Base-by-base conservation (phyloP, 2,329 filamentous ascomycete genomes). In the Monilinia laxa region DNA sequence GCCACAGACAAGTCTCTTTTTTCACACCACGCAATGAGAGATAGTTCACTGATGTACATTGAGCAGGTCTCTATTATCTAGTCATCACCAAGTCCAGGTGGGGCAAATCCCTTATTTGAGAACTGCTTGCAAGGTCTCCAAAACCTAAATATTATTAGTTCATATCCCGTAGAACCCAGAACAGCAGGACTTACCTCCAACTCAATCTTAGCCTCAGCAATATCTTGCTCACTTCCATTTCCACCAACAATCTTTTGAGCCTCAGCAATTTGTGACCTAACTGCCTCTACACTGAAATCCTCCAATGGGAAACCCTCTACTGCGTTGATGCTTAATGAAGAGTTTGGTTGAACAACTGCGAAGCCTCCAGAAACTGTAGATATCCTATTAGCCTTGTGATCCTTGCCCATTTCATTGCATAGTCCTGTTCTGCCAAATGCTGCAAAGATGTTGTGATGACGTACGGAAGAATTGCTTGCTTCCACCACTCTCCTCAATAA, bases 191-290 rank as follows among this genome's bases (percentile, higher is more conserved):
- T 78, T 81, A 97, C 94, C 92, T 99, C 95, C 75, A 99, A 83
- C 86, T 98, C 94, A 79, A 99, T 94, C 88, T 97, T 98, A 74
- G 95, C 95, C 88, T 99, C 95, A 72, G 94, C 94, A 81, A 98
- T 91, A 78, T 98, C 95, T 83, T 93, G 90, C 87, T 97, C 95
- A 81, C 92, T 97, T 77, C 94, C 95, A 78, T 84, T 88, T 77
- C 95, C 95, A 79, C 82, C 88, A 76, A 90, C 93, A 78, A 98
- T 89, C 89, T 97, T 98, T 83, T 97, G 92, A 73, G 93, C 93
- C 84, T 99, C 95, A 69, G 91, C 82, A 76, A 98, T 92, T 84
- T 97, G 94, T 78, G 90, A 87, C 78, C 87, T 87, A 80, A 99
- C 91, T 73, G 91, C 89, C 71, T 98, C 95, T 74, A 88, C 83